These are phyloP conservation scores for Apophysomyces variabilis DNA, from an alignment of 371 early-diverging fungal species.

Conservation along the genomic window DNA sequence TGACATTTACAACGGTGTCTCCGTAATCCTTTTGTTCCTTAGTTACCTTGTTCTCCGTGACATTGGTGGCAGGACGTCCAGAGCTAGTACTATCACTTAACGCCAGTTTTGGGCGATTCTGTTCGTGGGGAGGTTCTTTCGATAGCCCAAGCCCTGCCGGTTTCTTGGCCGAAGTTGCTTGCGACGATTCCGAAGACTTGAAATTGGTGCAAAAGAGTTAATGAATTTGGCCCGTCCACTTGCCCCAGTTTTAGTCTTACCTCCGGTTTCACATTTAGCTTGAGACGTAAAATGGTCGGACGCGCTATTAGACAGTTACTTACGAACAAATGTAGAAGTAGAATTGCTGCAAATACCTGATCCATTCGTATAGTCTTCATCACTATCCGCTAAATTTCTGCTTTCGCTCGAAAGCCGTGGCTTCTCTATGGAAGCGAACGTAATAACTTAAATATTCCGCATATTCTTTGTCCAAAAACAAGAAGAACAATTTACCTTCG, in stretches of 20 bases:
- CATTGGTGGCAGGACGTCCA: constrained; percentile 16
- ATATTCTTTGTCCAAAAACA: not conserved
- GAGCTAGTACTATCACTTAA: constrained; percentile 20
- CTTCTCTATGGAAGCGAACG: not conserved
- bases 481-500: not conserved
- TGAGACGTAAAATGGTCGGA: constrained; percentile 15
- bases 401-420: not conserved
- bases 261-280: constrained; percentile 13
- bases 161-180: constrained; percentile 10
- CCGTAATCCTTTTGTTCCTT: not conserved
- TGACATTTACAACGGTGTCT: not conserved
- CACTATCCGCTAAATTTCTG: not conserved
- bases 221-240: not conserved
- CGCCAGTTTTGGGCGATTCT: constrained; percentile 31
- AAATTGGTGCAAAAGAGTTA: not conserved
- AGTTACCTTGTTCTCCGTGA: constrained; percentile 24
- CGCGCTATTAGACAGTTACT: not conserved
- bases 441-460: not conserved
- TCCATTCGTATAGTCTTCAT: constrained; percentile 1
- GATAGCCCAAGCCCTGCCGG: constrained; percentile 25
- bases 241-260: not conserved
- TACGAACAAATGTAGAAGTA: not conserved
- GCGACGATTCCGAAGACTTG: not conserved
- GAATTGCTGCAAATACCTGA: not conserved
- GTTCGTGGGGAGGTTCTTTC: constrained; percentile 23